Evolutionary conservation across 768 basidiomycete genomes (phyloP), one percentile per base, ranked within the genome.

Genomic region (Royoungia palumana): DNA sequence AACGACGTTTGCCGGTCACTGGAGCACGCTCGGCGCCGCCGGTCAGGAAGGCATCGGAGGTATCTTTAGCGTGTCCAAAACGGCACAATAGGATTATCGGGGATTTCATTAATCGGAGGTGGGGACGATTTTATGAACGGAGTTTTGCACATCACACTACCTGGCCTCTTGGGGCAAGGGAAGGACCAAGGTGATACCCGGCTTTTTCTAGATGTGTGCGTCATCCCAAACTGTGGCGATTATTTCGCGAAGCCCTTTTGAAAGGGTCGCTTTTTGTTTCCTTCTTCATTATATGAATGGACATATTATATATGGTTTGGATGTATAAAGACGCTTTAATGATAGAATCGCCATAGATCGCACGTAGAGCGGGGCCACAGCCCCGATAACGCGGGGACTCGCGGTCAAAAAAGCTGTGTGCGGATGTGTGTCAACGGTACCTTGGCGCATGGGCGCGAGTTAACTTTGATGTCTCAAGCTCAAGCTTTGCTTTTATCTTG

Each of bases 1-100:
- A 24, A 59, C 60, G 32, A 74, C 75, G 21, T 70, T 85, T 51
- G 75, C 79, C 24, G 84, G 84, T 16, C 70, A 72, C 24, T 82
- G 82, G 78, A 60, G 73, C 40, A 70, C 76, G 35, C 70, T 73
- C 44, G 47, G 49, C 11, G 55, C 60, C 6, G 59, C 57, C 19
- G 68, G 69, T 20, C 63, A 53, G 24, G 62, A 67, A 43, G 64
- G 71, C 46, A 61, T 78, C 40, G 65, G 70, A 13, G 81, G 82
- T 17, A 75, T 83, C 47, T 84, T 84, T 67, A 81, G 81, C 60
- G 65, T 84, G 69, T 72, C 65, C 35, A 81, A 76, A 62, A 62
- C 55, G n/a, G 52, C 63, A 7, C 44, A 55, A 41, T 58, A 67
- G 59, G 58, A 60, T 60, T 57, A 53, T 63, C 55, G 44, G 40